Conservation (phyloP, 2,329 filamentous ascomycete species). For the Fusarium proliferatum region DNA sequence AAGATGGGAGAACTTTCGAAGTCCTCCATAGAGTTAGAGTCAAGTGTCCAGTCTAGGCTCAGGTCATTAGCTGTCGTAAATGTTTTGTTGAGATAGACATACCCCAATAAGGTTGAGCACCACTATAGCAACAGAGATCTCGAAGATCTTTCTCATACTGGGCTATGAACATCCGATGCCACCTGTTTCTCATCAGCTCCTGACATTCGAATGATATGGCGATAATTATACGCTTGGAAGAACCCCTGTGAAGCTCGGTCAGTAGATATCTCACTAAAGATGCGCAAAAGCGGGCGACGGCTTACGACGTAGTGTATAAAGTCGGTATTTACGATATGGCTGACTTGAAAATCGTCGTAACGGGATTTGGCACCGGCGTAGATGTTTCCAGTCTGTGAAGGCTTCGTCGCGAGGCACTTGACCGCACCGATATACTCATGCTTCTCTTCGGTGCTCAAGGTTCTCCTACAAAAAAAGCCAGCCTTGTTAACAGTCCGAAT, state of each 20-base stretch:
- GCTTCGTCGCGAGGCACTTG: neutral
- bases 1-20: neutral
- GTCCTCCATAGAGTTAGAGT: accelerated
- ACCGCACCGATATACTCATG: neutral
- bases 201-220: too few relatives aligned
- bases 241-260: neutral
- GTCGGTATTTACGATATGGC: neutral
- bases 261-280: neutral
- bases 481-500: accelerated
- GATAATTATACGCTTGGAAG: neutral
- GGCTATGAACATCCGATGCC: neutral
- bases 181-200: neutral
- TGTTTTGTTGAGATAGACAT: neutral
- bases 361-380: neutral
- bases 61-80: neutral
- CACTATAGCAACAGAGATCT: neutral
- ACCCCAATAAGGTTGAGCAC: neutral
- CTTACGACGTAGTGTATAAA: neutral
- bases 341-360: neutral
- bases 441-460: accelerated
- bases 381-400: neutral
- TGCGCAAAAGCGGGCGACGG: accelerated
- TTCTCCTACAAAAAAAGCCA: neutral
- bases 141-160: neutral
- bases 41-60: neutral